phyloP scores from a whole-genome alignment of 1,284 basidiomycete genomes.

The Cystobasidium pallidum region DNA sequence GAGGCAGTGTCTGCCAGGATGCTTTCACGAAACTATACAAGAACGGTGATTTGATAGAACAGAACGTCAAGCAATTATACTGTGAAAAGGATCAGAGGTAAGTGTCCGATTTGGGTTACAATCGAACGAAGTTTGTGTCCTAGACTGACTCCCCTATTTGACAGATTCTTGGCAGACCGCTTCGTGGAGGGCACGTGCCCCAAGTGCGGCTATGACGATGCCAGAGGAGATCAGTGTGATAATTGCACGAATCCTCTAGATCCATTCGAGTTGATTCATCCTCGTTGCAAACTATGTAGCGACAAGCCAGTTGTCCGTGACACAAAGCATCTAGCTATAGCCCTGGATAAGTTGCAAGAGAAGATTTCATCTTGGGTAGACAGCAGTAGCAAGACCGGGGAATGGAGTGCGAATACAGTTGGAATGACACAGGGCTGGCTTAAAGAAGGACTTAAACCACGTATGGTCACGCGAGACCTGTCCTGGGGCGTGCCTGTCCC shows the following conservation, averaged over 20 bases:
- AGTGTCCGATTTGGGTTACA: constrained; percentile 48
- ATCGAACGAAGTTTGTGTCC: not conserved
- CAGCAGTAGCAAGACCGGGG: constrained; percentile 73
- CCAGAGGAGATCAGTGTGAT: constrained; percentile 98
- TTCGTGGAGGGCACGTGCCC: constrained; percentile 95
- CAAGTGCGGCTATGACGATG: constrained; percentile 84
- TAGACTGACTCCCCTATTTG: not conserved
- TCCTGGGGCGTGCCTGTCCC: constrained; percentile 97
- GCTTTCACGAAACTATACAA: constrained; percentile 81
- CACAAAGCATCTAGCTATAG: constrained; percentile 94
- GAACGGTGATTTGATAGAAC: constrained; percentile 74
- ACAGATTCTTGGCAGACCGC: constrained; percentile 87
- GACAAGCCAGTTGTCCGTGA: constrained; percentile 65
- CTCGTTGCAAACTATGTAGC: constrained; percentile 86
- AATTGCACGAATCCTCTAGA: constrained; percentile 84
- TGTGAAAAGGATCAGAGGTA: constrained; percentile 86
- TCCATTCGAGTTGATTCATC: constrained; percentile 88
- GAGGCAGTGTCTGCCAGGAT: constrained; percentile 82
- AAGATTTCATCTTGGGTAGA: constrained; percentile 87
- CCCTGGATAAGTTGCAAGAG: constrained; percentile 81
- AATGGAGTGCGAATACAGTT: constrained; percentile 91
- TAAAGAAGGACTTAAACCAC: constrained; percentile 82
- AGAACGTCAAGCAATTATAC: constrained; percentile 87
- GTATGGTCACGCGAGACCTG: constrained; percentile 90
- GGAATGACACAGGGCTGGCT: constrained; percentile 89